A percentile compares a stretch with the other conserved stretches of the same genome.
phyloP scores from a whole-genome alignment of 768 basidiomycete genomes.

The Clathrus columnatus region DNA sequence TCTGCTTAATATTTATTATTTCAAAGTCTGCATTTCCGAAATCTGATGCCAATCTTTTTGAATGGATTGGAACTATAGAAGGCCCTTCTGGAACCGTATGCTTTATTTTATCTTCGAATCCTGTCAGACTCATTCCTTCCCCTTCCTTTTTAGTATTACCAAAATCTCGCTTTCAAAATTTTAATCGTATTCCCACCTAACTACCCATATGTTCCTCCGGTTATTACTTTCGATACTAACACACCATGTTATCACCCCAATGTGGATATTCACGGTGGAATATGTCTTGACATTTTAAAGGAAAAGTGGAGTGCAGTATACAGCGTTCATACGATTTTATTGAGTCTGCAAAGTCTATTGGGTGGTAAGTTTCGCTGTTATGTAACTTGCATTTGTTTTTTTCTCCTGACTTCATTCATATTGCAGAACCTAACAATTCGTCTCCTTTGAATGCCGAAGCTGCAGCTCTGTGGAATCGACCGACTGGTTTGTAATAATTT shows the following conservation, averaged over 20 bases:
- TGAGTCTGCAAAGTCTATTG: conserved; percentile 80
- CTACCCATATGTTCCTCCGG: conserved; percentile 81
- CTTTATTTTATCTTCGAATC: conserved; percentile 12
- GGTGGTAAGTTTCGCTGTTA: conserved; percentile 52
- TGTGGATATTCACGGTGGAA: conserved; percentile 64
- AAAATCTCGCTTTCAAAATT: conserved; percentile 73
- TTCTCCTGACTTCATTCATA: not conserved
- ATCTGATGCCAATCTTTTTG: conserved; percentile 77
- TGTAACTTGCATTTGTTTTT: not conserved
- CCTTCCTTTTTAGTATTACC: conserved; percentile 51
- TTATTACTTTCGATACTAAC: conserved; percentile 64
- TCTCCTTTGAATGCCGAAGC: conserved; percentile 87
- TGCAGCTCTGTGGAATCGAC: conserved; percentile 66
- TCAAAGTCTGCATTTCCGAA: conserved; percentile 82
- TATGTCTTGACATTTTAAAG: conserved; percentile 83
- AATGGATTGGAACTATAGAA: conserved; percentile 86
- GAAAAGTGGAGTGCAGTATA: conserved; percentile 94
- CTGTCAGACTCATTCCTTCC: not conserved
- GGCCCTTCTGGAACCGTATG: conserved; percentile 69
- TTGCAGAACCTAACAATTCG: conserved; percentile 82
- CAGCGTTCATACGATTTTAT: conserved; percentile 81
- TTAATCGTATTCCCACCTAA: conserved; percentile 78
- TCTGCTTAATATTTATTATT: not conserved
- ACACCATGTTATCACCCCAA: conserved; percentile 90
- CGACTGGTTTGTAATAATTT: conserved; percentile 41